Percentiles rank a stretch among this genome's conserved stretches.
Evolutionary conservation across 768 basidiomycete genomes (phyloP).

Genomic region (Termitomyces sp.): DNA sequence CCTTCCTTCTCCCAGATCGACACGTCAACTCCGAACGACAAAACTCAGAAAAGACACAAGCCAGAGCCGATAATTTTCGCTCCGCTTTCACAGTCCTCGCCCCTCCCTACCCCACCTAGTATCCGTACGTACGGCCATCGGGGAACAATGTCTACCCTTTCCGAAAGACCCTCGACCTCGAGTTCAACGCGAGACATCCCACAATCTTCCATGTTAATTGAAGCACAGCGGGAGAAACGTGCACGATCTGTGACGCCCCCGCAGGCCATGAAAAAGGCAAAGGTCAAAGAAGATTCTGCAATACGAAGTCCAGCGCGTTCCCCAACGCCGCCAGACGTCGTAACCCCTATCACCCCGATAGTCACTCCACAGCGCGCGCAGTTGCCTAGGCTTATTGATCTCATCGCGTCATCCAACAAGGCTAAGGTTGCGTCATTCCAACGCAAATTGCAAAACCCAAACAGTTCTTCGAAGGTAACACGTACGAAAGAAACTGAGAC

Average conservation of each 20-base stretch:
- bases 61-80: constrained; percentile 35
- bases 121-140: constrained; percentile 16
- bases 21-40: constrained; percentile 47
- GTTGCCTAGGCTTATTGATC: constrained; percentile 36
- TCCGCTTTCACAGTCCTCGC: constrained; percentile 20
- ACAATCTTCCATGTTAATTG: neutral
- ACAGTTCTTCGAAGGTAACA: neutral
- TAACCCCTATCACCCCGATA: constrained; percentile 18
- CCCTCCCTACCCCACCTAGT: constrained; percentile 21
- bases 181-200: constrained; percentile 6
- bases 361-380: constrained; percentile 21
- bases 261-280: constrained; percentile 14
- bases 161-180: constrained; percentile 11
- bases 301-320: constrained; percentile 11
- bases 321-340: constrained; percentile 17
- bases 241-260: constrained; percentile 12
- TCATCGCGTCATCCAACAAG: constrained; percentile 39
- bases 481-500: neutral
- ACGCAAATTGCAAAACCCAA: neutral
- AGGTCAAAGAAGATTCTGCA: neutral
- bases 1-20: constrained; percentile 50
- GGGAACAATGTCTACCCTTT: constrained; percentile 6
- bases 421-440: constrained; percentile 22
- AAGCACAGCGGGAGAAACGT: constrained; percentile 9
- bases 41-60: constrained; percentile 27